Conservation (phyloP, 371 early-diverging fungal genomes). For the Lichtheimia corymbifera region DNA sequence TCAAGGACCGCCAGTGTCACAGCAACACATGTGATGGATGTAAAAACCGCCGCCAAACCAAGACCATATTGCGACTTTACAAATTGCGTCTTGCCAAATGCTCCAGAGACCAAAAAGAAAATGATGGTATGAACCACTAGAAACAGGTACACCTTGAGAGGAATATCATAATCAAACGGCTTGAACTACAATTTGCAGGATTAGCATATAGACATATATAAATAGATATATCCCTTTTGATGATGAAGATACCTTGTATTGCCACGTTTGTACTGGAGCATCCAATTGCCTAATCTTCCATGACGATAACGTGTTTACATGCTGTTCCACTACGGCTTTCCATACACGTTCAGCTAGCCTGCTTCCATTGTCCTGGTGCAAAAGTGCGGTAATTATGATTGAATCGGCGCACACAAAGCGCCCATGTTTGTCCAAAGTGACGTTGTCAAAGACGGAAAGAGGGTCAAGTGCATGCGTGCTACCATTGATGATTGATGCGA, state of each 20-base stretch:
- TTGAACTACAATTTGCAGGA: not conserved
- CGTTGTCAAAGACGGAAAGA: slow-evolving; percentile 52
- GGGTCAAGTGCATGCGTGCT: slow-evolving; percentile 43
- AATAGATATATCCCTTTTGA: not conserved
- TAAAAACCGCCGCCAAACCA: slow-evolving; percentile 62
- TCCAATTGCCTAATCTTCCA: not conserved
- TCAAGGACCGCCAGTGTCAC: slow-evolving; percentile 27
- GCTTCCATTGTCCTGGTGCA: slow-evolving; percentile 18
- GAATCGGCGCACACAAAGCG: slow-evolving; percentile 47
- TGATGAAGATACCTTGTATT: slow-evolving; percentile 10
- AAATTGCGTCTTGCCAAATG: slow-evolving; percentile 59
- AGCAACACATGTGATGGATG: slow-evolving; percentile 26
- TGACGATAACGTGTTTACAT: slow-evolving; percentile 27
- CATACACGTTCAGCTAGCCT: slow-evolving; percentile 2
- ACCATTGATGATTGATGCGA: slow-evolving; percentile 29
- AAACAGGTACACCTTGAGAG: slow-evolving; percentile 4
- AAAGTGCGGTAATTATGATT: slow-evolving; percentile 38
- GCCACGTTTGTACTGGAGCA: slow-evolving; percentile 15
- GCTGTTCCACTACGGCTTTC: slow-evolving; percentile 9
- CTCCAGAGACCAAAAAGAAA: slow-evolving; percentile 57
- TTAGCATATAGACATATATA: not conserved
- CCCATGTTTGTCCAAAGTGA: slow-evolving; percentile 22
- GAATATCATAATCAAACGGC: slow-evolving; percentile 8
- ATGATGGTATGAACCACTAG: slow-evolving; percentile 15
- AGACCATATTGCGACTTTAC: slow-evolving; percentile 76